These are phyloP conservation scores for Colletotrichum orchidophilum DNA, from an alignment of 2,329 filamentous ascomycete genomes.

Conservation along the genomic window DNA sequence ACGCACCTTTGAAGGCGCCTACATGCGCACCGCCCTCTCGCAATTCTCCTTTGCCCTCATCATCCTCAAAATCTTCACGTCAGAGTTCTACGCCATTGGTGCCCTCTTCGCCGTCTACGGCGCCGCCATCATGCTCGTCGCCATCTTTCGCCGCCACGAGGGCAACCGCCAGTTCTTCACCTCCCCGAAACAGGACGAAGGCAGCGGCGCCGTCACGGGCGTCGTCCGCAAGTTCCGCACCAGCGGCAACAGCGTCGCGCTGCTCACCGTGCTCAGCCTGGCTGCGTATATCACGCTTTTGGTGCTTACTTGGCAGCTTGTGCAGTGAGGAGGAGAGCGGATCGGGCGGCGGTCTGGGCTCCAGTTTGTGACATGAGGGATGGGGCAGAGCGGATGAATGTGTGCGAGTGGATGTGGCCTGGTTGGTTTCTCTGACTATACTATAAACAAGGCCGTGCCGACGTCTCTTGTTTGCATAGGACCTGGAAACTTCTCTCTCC, in stretches of 20 bases:
- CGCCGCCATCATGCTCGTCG: constrained; percentile 82
- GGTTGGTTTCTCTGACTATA: no score
- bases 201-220: constrained; percentile 43
- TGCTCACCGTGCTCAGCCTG: constrained; percentile 66
- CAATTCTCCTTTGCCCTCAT: constrained; percentile 96
- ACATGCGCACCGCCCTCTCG: constrained; percentile 91
- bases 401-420: no score
- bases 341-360: no score
- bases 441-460: no score
- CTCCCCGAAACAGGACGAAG: constrained; percentile 46
- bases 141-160: constrained; percentile 86
- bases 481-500: no score
- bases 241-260: constrained; percentile 68
- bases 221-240: constrained; percentile 67
- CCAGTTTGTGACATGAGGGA: no score
- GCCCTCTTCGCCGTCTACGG: constrained; percentile 95
- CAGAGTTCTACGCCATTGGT: constrained; percentile 97
- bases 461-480: no score
- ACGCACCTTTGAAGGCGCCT: constrained; percentile 96
- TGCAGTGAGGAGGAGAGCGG: constrained; percentile 35
- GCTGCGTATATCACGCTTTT: constrained; percentile 66
- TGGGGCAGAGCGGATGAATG: no score
- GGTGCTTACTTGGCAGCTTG: constrained; percentile 61
- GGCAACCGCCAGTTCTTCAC: constrained; percentile 95
- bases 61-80: constrained; percentile 95